These are phyloP conservation scores for Leccinum barrowsii DNA, from an alignment of 768 basidiomycete species.

Conservation along the genomic window DNA sequence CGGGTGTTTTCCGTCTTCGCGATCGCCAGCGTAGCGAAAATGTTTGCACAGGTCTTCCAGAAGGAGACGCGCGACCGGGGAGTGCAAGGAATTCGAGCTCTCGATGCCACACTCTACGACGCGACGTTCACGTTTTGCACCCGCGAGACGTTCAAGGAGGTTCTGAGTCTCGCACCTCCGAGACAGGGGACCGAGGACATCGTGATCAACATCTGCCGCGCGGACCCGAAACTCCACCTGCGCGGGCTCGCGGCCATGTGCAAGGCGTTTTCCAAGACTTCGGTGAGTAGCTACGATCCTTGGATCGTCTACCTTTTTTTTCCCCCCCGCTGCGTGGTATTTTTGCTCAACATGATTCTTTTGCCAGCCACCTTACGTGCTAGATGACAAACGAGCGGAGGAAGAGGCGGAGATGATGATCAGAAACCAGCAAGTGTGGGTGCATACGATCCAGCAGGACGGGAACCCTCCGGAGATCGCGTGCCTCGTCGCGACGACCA, in stretches of 20 bases:
- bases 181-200: constrained; percentile 6
- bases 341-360: not conserved
- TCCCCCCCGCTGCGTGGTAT: not conserved
- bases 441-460: constrained; percentile 41
- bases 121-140: constrained; percentile 60
- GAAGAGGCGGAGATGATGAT: constrained; percentile 53
- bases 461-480: constrained; percentile 43
- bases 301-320: not conserved
- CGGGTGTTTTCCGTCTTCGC: constrained; percentile 57
- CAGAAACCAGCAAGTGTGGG: constrained; percentile 50
- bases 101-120: constrained; percentile 52
- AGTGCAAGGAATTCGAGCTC: constrained; percentile 18
- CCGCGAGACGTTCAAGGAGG: constrained; percentile 31
- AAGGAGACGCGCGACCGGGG: constrained; percentile 29
- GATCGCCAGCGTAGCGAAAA: constrained; percentile 39
- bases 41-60: constrained; percentile 46
- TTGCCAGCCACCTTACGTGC: constrained; percentile 53
- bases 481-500: constrained; percentile 64
- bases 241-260: constrained; percentile 43
- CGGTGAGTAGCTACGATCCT: constrained; percentile 41
- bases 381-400: constrained; percentile 40
- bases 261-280: constrained; percentile 53
- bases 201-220: constrained; percentile 32
- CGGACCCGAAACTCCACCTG: constrained; percentile 28
- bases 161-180: not conserved